Evolutionary conservation across 176 grass and related monocot genomes (phyloP), one percentile per base, ranked within the genome.

Genomic region (Ampelocalamus luodianensis): DNA sequence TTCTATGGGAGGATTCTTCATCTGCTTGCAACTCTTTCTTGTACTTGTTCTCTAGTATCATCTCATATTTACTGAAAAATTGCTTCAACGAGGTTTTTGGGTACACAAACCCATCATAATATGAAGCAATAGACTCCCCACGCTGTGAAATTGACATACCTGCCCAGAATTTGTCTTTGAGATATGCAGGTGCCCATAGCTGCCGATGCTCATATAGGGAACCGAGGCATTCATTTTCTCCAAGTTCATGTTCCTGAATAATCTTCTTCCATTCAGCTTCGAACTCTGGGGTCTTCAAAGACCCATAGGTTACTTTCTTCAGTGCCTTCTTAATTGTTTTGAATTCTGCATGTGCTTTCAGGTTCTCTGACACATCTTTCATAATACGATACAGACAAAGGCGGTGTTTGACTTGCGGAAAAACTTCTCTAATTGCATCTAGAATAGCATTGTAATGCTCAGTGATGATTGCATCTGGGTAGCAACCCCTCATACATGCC

Each of bases 71-170:
- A 75, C 82, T 92, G 37, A 98, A 89, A 93, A 95, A 98, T 67
- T 95, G 96, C 77, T 98, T 98, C 85, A 98, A 61, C 38, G 93
- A 93, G 72, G 96, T 98, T 92, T 92, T 91, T 68, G 93, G 93
- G 88, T 98, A 93, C 75, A 95, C 84, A 92, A 87, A 95, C 48
- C 92, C 93, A 90, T 98, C 96, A 87, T 95, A 98, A 61, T 95
- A 98, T 0, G 96, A 91, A 79, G 80, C 74, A 88, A 87, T 85
- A 83, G 85, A 83, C 48, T 79, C 82, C 23, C 89, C 85, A 24
- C 84, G 77, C 70, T 95, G 93, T 48, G 91, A 89, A 91, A 90
- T 87, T 53, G 93, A 93, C 81, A 95, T 85, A 22, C 96, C 96
- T 46, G 93, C 91, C 96, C 96, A 98, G 83, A 98, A 98, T 77